A percentile compares a stretch with the other conserved stretches of the same genome.
These are phyloP conservation scores for Penicillium rolfsii DNA, from an alignment of 2,329 filamentous ascomycete species.

Conservation along the genomic window DNA sequence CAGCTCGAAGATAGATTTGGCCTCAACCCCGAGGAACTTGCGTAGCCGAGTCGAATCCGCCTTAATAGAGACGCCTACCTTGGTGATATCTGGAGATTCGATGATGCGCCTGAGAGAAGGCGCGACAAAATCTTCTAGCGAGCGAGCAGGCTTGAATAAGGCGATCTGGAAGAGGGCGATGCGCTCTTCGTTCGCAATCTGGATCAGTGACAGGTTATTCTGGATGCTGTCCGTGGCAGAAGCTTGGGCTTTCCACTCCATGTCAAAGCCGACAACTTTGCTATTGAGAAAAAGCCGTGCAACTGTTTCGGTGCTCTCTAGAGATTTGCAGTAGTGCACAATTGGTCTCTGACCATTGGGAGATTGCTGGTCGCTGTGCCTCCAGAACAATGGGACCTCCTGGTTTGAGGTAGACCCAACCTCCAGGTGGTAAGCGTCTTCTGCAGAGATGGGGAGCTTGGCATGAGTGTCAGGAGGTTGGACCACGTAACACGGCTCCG, in stretches of 20 bases:
- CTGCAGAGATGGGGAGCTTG: neutral
- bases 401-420: neutral
- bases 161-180: conserved; percentile 84
- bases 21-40: conserved; percentile 66
- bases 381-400: conserved; percentile 35
- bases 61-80: conserved; percentile 76
- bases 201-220: conserved; percentile 77
- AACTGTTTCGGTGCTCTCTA: conserved; percentile 68
- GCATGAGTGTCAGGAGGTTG: neutral
- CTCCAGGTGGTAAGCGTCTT: neutral
- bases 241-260: conserved; percentile 74
- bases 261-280: conserved; percentile 79
- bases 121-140: conserved; percentile 62
- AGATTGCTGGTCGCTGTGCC: conserved; percentile 50
- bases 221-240: conserved; percentile 56
- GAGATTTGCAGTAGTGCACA: conserved; percentile 77
- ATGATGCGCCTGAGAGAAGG: conserved; percentile 73
- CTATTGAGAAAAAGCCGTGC: conserved; percentile 69
- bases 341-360: conserved; percentile 58
- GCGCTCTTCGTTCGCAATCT: conserved; percentile 75
- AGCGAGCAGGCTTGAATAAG: conserved; percentile 54
- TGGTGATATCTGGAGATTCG: conserved; percentile 69
- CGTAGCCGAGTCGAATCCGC: conserved; percentile 70
- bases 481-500: neutral
- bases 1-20: conserved; percentile 74